Conservation (phyloP, 2,329 filamentous ascomycete species). For the Alternaria dauci region DNA sequence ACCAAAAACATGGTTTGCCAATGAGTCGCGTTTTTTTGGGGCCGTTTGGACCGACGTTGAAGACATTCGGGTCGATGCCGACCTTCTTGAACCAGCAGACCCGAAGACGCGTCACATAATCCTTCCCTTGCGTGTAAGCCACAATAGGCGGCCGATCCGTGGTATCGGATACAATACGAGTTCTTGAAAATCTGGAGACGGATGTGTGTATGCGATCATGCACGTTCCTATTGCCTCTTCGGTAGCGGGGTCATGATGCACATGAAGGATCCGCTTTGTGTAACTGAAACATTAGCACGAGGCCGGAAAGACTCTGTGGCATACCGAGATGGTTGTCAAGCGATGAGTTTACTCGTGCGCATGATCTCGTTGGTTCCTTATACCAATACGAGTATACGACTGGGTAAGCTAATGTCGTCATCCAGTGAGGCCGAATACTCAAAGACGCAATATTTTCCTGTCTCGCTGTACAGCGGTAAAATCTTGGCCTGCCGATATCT, state of each 20-base stretch:
- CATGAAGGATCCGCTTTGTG: neutral
- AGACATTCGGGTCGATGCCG: constrained; percentile 1
- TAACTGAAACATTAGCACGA: neutral
- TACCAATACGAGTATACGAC: neutral
- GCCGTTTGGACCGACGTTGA: neutral
- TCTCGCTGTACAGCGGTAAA: neutral
- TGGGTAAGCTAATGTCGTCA: neutral
- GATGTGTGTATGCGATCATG: constrained; percentile 4
- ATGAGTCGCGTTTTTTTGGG: neutral
- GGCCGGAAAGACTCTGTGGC: neutral
- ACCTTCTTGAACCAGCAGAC: neutral
- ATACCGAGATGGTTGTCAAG: neutral
- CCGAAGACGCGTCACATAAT: neutral
- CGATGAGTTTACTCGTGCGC: no score
- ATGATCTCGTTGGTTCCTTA: no score
- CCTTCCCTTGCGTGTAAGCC: constrained; percentile 1
- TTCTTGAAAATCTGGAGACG: neutral
- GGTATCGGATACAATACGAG: constrained; percentile 5
- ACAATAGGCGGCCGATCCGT: constrained; percentile 6
- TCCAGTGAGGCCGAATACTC: neutral
- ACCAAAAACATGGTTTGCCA: neutral
- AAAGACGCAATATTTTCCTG: neutral
- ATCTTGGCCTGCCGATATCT: neutral
- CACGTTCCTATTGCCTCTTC: neutral
- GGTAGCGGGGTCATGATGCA: constrained; percentile 3